phyloP scores from a whole-genome alignment of 139 green algal genomes.

The Closterium sp. region DNA sequence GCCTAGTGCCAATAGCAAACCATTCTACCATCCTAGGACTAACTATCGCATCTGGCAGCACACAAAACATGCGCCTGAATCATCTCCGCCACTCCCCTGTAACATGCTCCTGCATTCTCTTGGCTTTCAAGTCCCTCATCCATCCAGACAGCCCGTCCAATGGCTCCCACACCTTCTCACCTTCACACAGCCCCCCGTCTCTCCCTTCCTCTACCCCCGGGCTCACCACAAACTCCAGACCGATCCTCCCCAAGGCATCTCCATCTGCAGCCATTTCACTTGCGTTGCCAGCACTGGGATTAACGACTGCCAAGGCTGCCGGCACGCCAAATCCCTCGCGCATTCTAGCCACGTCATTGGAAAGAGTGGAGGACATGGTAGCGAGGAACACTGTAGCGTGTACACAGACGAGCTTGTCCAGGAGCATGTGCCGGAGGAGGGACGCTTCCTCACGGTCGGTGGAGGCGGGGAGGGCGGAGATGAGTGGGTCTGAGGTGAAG shows the following conservation, averaged over 20 bases:
- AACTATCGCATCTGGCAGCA: too few species aligned
- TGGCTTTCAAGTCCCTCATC: background rate
- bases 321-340: background rate
- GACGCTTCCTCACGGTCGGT: background rate
- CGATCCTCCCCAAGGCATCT: background rate
- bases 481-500: background rate
- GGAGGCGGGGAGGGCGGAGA: background rate
- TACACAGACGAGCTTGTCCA: background rate
- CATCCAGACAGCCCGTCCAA: background rate
- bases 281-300: background rate
- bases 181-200: background rate
- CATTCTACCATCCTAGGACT: too few species aligned
- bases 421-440: background rate
- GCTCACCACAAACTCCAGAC: background rate
- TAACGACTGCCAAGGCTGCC: background rate
- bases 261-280: background rate
- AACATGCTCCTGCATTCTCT: background rate
- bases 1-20: too few species aligned
- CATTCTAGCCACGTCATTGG: background rate
- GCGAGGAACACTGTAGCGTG: background rate
- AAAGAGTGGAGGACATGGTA: background rate
- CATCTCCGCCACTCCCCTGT: background rate
- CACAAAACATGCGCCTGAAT: background rate
- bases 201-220: background rate
- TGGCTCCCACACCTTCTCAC: background rate